Evolutionary conservation across 179 eudicot species (phyloP), one percentile per base, ranked within the genome.

Genomic region (Sideroxylon spinosum): DNA sequence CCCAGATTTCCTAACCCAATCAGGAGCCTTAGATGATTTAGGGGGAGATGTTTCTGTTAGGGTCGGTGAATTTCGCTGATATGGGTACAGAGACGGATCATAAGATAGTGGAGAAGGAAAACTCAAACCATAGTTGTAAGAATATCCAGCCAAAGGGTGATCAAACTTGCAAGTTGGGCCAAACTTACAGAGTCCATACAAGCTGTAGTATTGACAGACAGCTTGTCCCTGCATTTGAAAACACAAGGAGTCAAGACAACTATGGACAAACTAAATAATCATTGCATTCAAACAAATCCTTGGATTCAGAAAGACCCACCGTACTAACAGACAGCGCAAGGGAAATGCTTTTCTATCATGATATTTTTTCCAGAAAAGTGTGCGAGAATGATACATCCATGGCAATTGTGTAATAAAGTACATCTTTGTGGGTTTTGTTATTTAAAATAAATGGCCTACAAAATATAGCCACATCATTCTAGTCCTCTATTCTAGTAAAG

Each of bases 81-180:
- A 85, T 13, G 87, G 82, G 19, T 78, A 70, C 50, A 72, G 70
- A 20, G 87, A 56, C 57, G 84, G 76, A 68, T 88, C 78, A 52
- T 81, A 16, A 0, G 64, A 19, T 23, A 86, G 46, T 22, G 76
- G 20, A 68, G 86, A 32, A 23, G 91, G 91, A 70, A 80, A 48
- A 73, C 80, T 72, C 52, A 82, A 49, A 74, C 78, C 75, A 49
- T 83, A 89, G 79, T 81, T 79, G 53, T 86, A 70, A 25, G 81
- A 23, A 81, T 84, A 78, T 75, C 85, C 87, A 2, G 81, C 63
- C 71, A 89, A 20, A 26, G 97, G 92, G 85, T 92, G 97, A 78
- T 89, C 87, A 50, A 70, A 92, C 89, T 86, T 90, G 86, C 97
- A 92, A 8, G 85, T 83, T 12, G 89, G 84, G 6, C 97, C 94